Percentiles rank a stretch among this genome's conserved stretches.
phyloP scores from a whole-genome alignment of 352 stramenopile species.

The Phytopythium cucurbitacearum region DNA sequence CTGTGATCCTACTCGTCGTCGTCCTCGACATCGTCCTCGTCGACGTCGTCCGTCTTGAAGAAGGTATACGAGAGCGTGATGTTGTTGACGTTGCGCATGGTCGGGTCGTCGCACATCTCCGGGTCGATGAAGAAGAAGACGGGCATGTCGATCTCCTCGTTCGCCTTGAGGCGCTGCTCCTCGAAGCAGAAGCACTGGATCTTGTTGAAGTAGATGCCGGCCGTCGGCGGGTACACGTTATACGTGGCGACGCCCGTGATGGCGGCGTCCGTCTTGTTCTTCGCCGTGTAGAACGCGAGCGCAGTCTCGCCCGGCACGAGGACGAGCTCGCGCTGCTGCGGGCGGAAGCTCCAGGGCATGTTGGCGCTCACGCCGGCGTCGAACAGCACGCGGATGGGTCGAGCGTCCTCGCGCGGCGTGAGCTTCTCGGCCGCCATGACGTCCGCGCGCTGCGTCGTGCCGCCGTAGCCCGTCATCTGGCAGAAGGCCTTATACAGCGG shows the following conservation, averaged over 20 bases:
- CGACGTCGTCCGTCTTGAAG: slow-evolving; percentile 96
- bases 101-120: slow-evolving; percentile 96
- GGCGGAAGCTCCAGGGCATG: slow-evolving; percentile 97
- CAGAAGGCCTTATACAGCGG: slow-evolving; percentile 99
- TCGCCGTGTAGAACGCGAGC: slow-evolving; percentile 98
- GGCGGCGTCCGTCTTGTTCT: slow-evolving; percentile 95
- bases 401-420: slow-evolving; percentile 87
- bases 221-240: slow-evolving; percentile 98
- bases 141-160: slow-evolving; percentile 99
- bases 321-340: slow-evolving; percentile 92
- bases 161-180: slow-evolving; percentile 95
- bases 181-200: slow-evolving; percentile 99
- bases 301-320: slow-evolving; percentile 96
- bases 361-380: slow-evolving; percentile 92
- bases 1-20: slow-evolving; percentile 36
- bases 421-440: slow-evolving; percentile 81
- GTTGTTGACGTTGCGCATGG: slow-evolving; percentile 95
- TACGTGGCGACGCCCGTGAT: slow-evolving; percentile 99
- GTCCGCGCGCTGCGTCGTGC: slow-evolving; percentile 87
- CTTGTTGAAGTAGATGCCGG: slow-evolving; percentile 99
- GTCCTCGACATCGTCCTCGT: slow-evolving; percentile 84
- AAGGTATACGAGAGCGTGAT: slow-evolving; percentile 99
- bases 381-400: slow-evolving; percentile 96
- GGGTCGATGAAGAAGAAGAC: slow-evolving; percentile 99
- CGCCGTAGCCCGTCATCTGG: slow-evolving; percentile 96